Base-by-base conservation (phyloP, 345 rosid genomes). In the Bruguiera sexangula region DNA sequence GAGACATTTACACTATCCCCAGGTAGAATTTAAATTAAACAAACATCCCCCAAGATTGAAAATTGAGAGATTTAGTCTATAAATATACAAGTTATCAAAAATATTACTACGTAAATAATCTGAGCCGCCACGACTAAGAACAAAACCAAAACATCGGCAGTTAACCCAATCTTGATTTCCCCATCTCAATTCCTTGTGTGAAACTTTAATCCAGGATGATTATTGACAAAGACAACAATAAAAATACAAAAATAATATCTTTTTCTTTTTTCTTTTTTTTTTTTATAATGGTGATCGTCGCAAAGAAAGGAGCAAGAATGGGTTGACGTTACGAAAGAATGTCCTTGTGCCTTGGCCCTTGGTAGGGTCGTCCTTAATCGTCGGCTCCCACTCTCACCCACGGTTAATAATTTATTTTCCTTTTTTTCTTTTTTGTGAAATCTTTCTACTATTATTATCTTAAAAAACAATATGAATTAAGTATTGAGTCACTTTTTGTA, bases 401-500 rank as follows among this genome's bases (percentile, higher is more conserved):
- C 6, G 1, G 3, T 3, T 22, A 60, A 39, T 39, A 10, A 30
- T 39, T 9, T 39, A 0, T 39, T 8, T 39, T 9, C 11, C 3
- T 0, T 39, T 39, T 39, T 1, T 39, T 39, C 1, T 8, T 39
- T 39, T 39, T 39, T 2, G 0, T 2, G 3, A 6, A 68, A 52
- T 52, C 8, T 58, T 58, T 43, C 6, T 5, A 6, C 13, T 13
- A 1, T 37, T 10, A 37, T 37, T 37, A 2, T 37, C 46, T 37
- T 37, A 10, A 10, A 10, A 13, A 24, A 55, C 20, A 7, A 56
- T 21, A 30, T 1, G 37, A 9, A 36, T 65, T 27, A 73, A 63
- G 32, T 51, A 68, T 61, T 26, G 69, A n/a, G 59, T 46, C 79
- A 75, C 75, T 75, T 81, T 13, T 43, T 13, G 4, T 13, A 0